Percentiles rank a stretch among this genome's conserved stretches.
Evolutionary conservation across 495 filamentous ascomycete species (phyloP).

Genomic region (Platismatia glauca): DNA sequence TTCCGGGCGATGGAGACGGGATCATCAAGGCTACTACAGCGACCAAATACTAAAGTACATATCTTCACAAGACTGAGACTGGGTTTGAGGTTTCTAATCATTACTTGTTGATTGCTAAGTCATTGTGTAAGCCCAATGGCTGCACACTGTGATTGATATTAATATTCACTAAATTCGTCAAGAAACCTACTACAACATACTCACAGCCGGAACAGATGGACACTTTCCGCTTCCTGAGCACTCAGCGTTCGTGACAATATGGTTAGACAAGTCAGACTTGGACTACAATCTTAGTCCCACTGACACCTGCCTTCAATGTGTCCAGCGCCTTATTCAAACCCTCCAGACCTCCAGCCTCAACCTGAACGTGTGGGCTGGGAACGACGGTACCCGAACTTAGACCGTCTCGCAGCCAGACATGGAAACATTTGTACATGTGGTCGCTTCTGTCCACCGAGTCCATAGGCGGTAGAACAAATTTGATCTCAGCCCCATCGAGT

Average conservation of each 20-base stretch:
- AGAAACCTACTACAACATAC: too few species aligned
- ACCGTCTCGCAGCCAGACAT: not conserved
- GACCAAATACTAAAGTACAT: too few species aligned
- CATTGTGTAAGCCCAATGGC: too few species aligned
- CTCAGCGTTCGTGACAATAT: not conserved
- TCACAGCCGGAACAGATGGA: too few species aligned
- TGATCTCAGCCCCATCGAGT: not conserved
- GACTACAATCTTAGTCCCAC: slow-evolving; percentile 22
- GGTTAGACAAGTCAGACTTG: not conserved
- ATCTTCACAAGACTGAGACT: too few species aligned
- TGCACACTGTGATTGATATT: too few species aligned
- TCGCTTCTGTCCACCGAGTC: not conserved
- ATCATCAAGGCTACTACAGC: too few species aligned
- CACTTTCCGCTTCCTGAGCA: too few species aligned
- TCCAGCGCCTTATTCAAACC: slow-evolving; percentile 18
- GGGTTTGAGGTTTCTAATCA: too few species aligned
- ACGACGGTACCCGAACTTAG: slow-evolving; percentile 5
- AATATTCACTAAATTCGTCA: too few species aligned
- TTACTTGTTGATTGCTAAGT: too few species aligned
- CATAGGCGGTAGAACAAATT: not conserved
- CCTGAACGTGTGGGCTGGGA: not conserved
- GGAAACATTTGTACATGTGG: not conserved
- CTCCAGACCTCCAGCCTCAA: slow-evolving; percentile 8
- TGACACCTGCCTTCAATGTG: slow-evolving; percentile 16
- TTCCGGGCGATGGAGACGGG: too few species aligned